These are phyloP conservation scores for Cephaloascus albidus DNA, from an alignment of 805 yeast genomes.

Conservation along the genomic window DNA sequence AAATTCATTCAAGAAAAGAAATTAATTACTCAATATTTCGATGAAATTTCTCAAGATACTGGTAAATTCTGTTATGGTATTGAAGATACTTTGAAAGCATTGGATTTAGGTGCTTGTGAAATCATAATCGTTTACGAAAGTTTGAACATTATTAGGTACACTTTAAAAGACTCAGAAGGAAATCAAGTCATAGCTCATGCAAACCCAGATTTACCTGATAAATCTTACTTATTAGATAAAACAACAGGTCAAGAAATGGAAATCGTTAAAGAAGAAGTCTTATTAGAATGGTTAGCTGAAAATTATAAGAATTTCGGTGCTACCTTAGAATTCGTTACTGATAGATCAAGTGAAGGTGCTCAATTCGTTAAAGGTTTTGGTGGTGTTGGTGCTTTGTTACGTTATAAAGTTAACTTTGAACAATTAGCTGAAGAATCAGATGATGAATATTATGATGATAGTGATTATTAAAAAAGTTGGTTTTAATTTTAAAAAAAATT, in stretches of 20 bases:
- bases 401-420: conserved; percentile 96
- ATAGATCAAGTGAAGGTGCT: conserved; percentile 96
- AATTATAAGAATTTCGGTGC: conserved; percentile 94
- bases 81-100: conserved; percentile 91
- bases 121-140: conserved; percentile 88
- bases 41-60: conserved; percentile 94
- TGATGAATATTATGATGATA: conserved; percentile 78
- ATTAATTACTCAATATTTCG: conserved; percentile 83
- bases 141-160: conserved; percentile 75
- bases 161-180: conserved; percentile 78
- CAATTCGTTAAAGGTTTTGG: conserved; percentile 98
- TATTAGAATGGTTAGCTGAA: conserved; percentile 97
- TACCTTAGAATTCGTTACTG: conserved; percentile 90
- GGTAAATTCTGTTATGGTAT: conserved; percentile 98
- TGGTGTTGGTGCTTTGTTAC: conserved; percentile 94
- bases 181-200: conserved; percentile 65
- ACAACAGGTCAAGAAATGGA: conserved; percentile 90
- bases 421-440: conserved; percentile 84
- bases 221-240: conserved; percentile 70
- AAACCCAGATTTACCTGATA: conserved; percentile 64
- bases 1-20: conserved; percentile 98
- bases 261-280: conserved; percentile 69
- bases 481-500: too few species aligned
- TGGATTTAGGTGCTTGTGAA: conserved; percentile 95
- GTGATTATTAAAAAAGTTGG: conserved; percentile 25